Evolutionary conservation across 805 yeast genomes (phyloP).

Genomic region (Yarrowia porcina): DNA sequence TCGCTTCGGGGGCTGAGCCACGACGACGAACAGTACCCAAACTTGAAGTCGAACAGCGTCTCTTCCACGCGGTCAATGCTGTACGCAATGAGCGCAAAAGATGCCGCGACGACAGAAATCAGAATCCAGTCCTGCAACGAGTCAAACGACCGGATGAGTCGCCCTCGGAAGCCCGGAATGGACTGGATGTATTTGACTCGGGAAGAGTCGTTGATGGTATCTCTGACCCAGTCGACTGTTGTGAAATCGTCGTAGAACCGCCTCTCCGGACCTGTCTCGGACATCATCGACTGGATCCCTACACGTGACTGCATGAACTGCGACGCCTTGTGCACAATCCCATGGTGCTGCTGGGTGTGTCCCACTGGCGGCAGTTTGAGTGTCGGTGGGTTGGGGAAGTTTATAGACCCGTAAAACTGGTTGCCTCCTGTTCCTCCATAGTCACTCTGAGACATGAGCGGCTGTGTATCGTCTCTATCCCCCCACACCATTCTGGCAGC

Average conservation of each 20-base stretch:
- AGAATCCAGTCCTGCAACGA: slow-evolving; percentile 50
- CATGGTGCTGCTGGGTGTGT: background rate
- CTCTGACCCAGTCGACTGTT: slow-evolving; percentile 58
- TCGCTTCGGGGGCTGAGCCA: slow-evolving; percentile 38
- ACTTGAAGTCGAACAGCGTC: slow-evolving; percentile 49
- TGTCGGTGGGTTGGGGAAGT: background rate
- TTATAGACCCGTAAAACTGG: background rate
- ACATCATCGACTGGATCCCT: background rate
- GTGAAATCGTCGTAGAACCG: slow-evolving; percentile 58
- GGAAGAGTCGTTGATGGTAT: slow-evolving; percentile 45
- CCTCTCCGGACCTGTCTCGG: slow-evolving; percentile 29
- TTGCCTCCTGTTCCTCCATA: background rate
- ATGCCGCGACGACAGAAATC: slow-evolving; percentile 46
- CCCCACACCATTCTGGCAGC: background rate
- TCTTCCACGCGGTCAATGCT: slow-evolving; percentile 49
- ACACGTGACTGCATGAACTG: slow-evolving; percentile 9
- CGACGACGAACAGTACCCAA: slow-evolving; percentile 49
- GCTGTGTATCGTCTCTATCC: background rate
- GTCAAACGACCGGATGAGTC: slow-evolving; percentile 38
- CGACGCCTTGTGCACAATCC: background rate
- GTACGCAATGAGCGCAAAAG: slow-evolving; percentile 51
- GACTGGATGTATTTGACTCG: slow-evolving; percentile 43
- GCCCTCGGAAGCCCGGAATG: slow-evolving; percentile 39
- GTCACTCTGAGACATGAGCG: background rate
- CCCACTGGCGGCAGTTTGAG: background rate